phyloP scores from a whole-genome alignment of 2,329 filamentous ascomycete genomes.

The Metarhizium humberi region DNA sequence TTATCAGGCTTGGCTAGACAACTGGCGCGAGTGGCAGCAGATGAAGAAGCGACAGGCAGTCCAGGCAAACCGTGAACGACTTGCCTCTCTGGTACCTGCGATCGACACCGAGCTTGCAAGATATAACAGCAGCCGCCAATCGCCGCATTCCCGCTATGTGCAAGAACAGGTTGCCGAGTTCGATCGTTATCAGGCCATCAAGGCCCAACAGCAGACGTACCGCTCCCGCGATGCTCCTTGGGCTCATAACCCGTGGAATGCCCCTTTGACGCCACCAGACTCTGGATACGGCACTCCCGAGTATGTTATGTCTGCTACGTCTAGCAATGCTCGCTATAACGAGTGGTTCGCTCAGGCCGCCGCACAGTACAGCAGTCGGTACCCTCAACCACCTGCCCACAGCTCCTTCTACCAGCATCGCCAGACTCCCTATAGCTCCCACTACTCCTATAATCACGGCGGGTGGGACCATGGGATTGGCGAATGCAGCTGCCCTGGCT shows the following conservation, averaged over 20 bases:
- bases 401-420: conserved; percentile 32
- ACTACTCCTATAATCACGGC: conserved; percentile 36
- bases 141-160: conserved; percentile 36
- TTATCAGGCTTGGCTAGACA: conserved; percentile 52
- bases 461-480: conserved; percentile 42
- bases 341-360: conserved; percentile 45
- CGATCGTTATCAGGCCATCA: conserved; percentile 37
- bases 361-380: conserved; percentile 34
- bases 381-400: conserved; percentile 32
- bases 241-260: conserved; percentile 35
- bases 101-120: conserved; percentile 34
- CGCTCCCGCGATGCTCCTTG: conserved; percentile 35
- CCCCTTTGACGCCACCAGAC: conserved; percentile 49
- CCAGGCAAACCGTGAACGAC: conserved; percentile 39
- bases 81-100: conserved; percentile 37
- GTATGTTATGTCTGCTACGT: conserved; percentile 45
- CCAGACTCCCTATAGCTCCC: conserved; percentile 29
- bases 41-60: conserved; percentile 44
- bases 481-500: conserved; percentile 41
- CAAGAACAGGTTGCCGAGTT: conserved; percentile 48
- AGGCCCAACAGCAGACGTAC: conserved; percentile 31
- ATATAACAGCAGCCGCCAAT: conserved; percentile 28
- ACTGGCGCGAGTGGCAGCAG: conserved; percentile 49
- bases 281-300: conserved; percentile 54
- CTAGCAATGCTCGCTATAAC: conserved; percentile 45